These are phyloP conservation scores for Aleurites moluccanus DNA, from an alignment of 441 rosid genomes.

Conservation along the genomic window DNA sequence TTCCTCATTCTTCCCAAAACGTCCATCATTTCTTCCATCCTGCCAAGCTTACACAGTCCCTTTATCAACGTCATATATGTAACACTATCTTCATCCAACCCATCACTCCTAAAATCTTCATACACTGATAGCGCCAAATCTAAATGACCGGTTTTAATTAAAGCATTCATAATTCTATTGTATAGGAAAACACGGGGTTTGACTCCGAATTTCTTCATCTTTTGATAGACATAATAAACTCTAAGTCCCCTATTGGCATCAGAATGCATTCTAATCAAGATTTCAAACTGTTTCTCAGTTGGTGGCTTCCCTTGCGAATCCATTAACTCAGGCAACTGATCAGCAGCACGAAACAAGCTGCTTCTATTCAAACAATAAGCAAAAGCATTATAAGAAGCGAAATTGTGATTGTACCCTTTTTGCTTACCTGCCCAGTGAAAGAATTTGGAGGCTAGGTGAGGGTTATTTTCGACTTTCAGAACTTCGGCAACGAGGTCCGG, in stretches of 20 bases:
- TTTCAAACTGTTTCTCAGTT: conserved; percentile 82
- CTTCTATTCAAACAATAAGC: conserved; percentile 78
- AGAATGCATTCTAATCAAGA: conserved; percentile 87
- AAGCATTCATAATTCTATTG: conserved; percentile 73
- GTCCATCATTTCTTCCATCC: conserved; percentile 57
- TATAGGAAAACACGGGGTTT: conserved; percentile 70
- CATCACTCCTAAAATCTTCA: conserved; percentile 64
- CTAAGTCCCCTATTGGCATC: conserved; percentile 81
- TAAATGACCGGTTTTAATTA: conserved; percentile 61
- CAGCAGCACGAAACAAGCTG: conserved; percentile 70
- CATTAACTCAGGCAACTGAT: conserved; percentile 87
- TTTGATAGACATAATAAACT: conserved; percentile 75
- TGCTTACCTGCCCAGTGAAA: conserved; percentile 96
- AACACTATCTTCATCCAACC: conserved; percentile 71
- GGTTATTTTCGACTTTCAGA: conserved; percentile 54
- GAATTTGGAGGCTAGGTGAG: conserved; percentile 67
- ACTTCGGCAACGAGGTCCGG: conserved; percentile 79
- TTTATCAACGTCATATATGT: conserved; percentile 78
- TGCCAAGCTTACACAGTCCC: conserved; percentile 72
- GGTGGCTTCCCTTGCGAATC: conserved; percentile 80
- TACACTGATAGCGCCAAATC: conserved; percentile 78
- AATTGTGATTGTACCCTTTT: conserved; percentile 74
- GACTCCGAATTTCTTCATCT: conserved; percentile 81
- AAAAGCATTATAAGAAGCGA: conserved; percentile 81
- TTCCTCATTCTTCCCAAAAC: conserved; percentile 68